phyloP scores from a whole-genome alignment of 345 rosid genomes.

The Aquilaria malaccensis region DNA sequence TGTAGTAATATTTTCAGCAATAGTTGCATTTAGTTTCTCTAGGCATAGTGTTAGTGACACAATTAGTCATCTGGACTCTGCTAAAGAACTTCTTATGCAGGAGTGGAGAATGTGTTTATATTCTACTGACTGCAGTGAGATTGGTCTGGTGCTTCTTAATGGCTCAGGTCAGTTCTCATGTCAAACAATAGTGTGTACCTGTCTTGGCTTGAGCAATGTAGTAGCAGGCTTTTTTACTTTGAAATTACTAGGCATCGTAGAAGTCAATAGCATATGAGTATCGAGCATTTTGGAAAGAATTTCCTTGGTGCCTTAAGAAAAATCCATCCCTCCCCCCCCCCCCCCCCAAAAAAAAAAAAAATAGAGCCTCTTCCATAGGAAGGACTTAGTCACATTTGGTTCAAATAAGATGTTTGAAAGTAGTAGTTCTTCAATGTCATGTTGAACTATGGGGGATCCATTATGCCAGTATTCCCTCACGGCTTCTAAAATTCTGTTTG shows the following conservation, averaged over 20 bases:
- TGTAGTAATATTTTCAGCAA: no score
- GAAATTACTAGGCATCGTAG: constrained; percentile 3
- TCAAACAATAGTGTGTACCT: not conserved
- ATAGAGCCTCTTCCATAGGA: not conserved
- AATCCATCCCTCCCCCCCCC: no score
- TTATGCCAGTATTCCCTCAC: no score
- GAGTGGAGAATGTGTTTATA: constrained; percentile 76
- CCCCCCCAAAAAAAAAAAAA: not conserved
- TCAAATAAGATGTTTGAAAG: not conserved
- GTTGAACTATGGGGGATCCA: no score
- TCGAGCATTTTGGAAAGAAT: not conserved
- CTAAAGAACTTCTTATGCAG: constrained; percentile 27
- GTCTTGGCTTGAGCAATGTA: not conserved
- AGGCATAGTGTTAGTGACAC: not conserved
- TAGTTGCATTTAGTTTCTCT: not conserved
- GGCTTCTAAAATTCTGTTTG: constrained; percentile 2
- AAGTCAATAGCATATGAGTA: not conserved
- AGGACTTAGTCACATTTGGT: no score
- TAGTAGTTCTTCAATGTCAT: not conserved
- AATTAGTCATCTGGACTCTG: constrained; percentile 7
- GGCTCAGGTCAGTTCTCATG: constrained; percentile 46
- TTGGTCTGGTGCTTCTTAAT: constrained; percentile 63
- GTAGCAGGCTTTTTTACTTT: constrained; percentile 1
- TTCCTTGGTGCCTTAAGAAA: not conserved
- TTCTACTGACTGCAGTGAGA: constrained; percentile 85